phyloP scores from a whole-genome alignment of 2,329 filamentous ascomycete species.

The Coleophoma crateriformis region DNA sequence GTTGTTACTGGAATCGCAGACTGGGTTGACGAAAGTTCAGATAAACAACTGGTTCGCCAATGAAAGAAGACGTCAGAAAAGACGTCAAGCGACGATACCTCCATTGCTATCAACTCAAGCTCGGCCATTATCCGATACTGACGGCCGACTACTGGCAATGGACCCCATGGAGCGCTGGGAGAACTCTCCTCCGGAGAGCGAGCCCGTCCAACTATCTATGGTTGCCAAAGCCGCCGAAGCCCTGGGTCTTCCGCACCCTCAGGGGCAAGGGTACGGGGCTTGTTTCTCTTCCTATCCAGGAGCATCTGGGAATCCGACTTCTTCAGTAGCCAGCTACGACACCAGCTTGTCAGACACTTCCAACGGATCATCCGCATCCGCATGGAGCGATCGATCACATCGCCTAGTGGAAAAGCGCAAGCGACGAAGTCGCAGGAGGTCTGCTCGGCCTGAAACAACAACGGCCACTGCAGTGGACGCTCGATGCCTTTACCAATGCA shows the following conservation, averaged over 20 bases:
- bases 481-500: slow-evolving; percentile 26
- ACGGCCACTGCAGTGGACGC: too few relatives aligned
- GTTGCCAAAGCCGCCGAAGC: too few relatives aligned
- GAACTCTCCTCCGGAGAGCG: slow-evolving; percentile 38
- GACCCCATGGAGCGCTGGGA: slow-evolving; percentile 41
- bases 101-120: too few relatives aligned
- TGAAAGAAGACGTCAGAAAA: slow-evolving; percentile 38
- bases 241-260: too few relatives aligned
- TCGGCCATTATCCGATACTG: too few relatives aligned
- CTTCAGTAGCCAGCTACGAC: neutral
- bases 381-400: neutral
- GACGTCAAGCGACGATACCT: neutral
- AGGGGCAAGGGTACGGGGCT: too few relatives aligned
- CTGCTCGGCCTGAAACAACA: too few relatives aligned
- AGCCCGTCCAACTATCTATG: slow-evolving; percentile 23
- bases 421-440: neutral
- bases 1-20: slow-evolving; percentile 29
- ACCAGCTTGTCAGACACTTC: neutral
- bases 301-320: neutral
- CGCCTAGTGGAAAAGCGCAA: neutral
- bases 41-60: slow-evolving; percentile 47
- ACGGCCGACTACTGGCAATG: slow-evolving; percentile 20
- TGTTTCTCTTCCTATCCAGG: neutral
- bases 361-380: neutral
- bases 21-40: slow-evolving; percentile 38